Base-by-base conservation (phyloP, 1,284 basidiomycete species). In the Irpex sp. region DNA sequence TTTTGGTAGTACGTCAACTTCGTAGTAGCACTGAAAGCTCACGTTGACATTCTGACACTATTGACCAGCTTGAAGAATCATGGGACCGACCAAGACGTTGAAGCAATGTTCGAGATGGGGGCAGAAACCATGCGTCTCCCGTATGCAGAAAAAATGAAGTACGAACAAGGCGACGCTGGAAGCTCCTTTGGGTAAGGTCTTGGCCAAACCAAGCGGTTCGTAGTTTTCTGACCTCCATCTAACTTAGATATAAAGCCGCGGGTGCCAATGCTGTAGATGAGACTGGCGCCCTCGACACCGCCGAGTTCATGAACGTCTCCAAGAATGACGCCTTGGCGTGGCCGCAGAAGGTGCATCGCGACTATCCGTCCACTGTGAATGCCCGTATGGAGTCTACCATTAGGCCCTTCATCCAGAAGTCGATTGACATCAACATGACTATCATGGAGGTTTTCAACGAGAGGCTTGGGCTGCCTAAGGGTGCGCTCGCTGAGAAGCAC, bases 31-130 rank as follows among this genome's bases (percentile, higher is more conserved):
- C 32, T 38, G 32, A 38, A 38, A 38, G 32, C 32, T 38, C 32
- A 38, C 32, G 32, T 38, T 38, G 32, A 38, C 32, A 38, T 38
- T 38, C 32, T 38, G 32, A 38, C 32, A 38, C 49, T 13, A 15
- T 54, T 7, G 13, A n/a, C 49, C 63, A 82, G 80, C 68, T 68
- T 82, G 54, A 82, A 83, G 77, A 82, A 83, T 70, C 81, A 83
- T 68, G 82, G 81, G 6, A 78, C 75, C n/a, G 80, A 82, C 22
- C 75, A 69, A 11, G 78, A 79, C 42, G 80, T 77, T 2, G 71
- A 80, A 38, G 75, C 72, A 9, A 82, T 84, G 80, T 82, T 83
- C 67, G 79, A 78, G 1, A 77, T 83, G 76, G 83, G 83, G 7
- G 74, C 76, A 11, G 79, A 80, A 70, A 82, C 80, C 0, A 81